A percentile compares a stretch with the other conserved stretches of the same genome.
phyloP scores from a whole-genome alignment of 441 rosid genomes.

The Corymbia citriodora region DNA sequence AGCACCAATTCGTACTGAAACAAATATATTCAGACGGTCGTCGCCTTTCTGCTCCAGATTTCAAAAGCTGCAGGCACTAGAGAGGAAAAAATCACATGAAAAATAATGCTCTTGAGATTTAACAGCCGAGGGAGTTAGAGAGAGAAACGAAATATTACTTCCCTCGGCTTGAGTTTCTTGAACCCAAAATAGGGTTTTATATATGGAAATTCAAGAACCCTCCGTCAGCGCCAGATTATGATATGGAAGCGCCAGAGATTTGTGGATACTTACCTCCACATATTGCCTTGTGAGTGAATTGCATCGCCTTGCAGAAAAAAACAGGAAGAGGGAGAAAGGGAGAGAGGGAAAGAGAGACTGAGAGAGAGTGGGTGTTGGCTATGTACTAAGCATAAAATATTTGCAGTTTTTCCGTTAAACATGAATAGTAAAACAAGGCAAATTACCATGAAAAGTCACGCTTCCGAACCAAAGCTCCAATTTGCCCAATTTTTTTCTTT shows the following conservation, averaged over 20 bases:
- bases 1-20: background rate
- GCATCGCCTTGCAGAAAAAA: background rate
- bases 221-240: background rate
- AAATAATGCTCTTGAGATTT: background rate
- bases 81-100: background rate
- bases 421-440: constrained; percentile 14
- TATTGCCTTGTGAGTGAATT: background rate
- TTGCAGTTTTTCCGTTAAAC: constrained; percentile 26
- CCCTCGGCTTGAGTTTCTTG: background rate
- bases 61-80: background rate
- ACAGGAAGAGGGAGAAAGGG: background rate
- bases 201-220: background rate
- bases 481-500: background rate
- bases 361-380: background rate
- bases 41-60: background rate
- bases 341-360: background rate
- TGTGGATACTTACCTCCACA: background rate
- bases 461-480: constrained; percentile 12
- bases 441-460: constrained; percentile 45
- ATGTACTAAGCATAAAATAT: background rate
- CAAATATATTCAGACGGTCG: background rate
- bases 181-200: constrained; percentile 8
- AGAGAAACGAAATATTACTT: background rate
- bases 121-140: too few species aligned
- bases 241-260: background rate